These are phyloP conservation scores for Auricularia heimuer DNA, from an alignment of 768 basidiomycete genomes.

Conservation along the genomic window DNA sequence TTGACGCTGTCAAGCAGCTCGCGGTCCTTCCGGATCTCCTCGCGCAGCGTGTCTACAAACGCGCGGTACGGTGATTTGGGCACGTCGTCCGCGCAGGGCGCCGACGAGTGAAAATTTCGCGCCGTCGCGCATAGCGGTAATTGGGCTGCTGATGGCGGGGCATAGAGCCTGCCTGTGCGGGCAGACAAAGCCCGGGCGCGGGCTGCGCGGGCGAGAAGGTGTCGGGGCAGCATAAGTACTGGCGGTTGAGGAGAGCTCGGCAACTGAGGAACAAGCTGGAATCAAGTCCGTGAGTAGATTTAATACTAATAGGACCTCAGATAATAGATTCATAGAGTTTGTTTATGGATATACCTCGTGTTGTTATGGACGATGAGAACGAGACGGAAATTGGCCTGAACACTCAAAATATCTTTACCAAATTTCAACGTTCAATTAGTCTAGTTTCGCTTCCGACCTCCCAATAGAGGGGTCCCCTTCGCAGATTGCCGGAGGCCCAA, in stretches of 20 bases:
- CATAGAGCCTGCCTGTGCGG: constrained; percentile 5
- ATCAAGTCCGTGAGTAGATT: too few relatives aligned
- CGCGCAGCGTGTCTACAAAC: constrained; percentile 87
- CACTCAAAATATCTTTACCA: too few relatives aligned
- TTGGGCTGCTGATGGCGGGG: constrained; percentile 38
- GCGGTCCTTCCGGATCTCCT: constrained; percentile 87
- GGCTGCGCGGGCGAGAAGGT: constrained; percentile 25
- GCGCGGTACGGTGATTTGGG: constrained; percentile 93
- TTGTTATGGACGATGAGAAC: too few relatives aligned
- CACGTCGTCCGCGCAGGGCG: constrained; percentile 48
- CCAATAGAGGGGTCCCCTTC: too few relatives aligned
- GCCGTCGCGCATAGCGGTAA: constrained; percentile 6
- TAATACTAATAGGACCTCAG: too few relatives aligned
- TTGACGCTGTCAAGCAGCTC: constrained; percentile 95
- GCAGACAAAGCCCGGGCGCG: constrained; percentile 11
- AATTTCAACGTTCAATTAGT: too few relatives aligned
- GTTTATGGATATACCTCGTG: too few relatives aligned
- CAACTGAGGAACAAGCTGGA: too few relatives aligned
- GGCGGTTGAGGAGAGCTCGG: background rate
- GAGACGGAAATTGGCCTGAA: too few relatives aligned
- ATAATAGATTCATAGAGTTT: too few relatives aligned
- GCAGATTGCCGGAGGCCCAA: too few relatives aligned
- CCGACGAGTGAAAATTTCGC: constrained; percentile 35
- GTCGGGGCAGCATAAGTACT: constrained; percentile 41
- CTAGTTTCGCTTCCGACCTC: too few relatives aligned